These are phyloP conservation scores for Theileria orientalis DNA, from an alignment of 169 alveolate genomes.

Conservation along the genomic window DNA sequence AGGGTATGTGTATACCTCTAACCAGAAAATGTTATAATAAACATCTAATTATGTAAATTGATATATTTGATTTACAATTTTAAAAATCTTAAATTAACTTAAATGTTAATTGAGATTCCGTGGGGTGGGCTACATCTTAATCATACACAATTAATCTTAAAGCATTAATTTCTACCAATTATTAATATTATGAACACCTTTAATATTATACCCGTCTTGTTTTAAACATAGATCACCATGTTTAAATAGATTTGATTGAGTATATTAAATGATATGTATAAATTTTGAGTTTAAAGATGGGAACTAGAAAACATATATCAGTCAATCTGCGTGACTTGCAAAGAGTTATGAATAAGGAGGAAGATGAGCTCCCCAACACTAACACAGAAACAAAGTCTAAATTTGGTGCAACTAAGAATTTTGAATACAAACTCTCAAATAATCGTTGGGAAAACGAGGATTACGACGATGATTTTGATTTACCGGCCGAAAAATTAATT, in stretches of 20 bases:
- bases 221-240: too few species aligned
- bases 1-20: not conserved
- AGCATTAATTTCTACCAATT: too few species aligned
- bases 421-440: constrained; percentile 15
- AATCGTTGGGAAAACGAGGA: constrained; percentile 62
- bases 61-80: too few species aligned
- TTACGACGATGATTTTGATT: constrained; percentile 47
- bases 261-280: too few species aligned
- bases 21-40: not conserved
- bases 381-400: constrained; percentile 29
- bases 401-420: constrained; percentile 8
- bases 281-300: too few species aligned
- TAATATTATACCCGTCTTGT: too few species aligned
- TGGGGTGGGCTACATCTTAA: not conserved
- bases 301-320: constrained; percentile 50
- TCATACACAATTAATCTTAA: not conserved
- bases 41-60: not conserved
- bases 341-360: constrained; percentile 52
- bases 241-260: too few species aligned
- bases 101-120: constrained; percentile 4
- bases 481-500: constrained; percentile 17
- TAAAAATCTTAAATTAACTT: not conserved
- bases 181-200: too few species aligned
- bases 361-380: constrained; percentile 37
- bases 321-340: constrained; percentile 63